phyloP scores from a whole-genome alignment of 495 filamentous ascomycete species.

The Lophiotrema nucula region DNA sequence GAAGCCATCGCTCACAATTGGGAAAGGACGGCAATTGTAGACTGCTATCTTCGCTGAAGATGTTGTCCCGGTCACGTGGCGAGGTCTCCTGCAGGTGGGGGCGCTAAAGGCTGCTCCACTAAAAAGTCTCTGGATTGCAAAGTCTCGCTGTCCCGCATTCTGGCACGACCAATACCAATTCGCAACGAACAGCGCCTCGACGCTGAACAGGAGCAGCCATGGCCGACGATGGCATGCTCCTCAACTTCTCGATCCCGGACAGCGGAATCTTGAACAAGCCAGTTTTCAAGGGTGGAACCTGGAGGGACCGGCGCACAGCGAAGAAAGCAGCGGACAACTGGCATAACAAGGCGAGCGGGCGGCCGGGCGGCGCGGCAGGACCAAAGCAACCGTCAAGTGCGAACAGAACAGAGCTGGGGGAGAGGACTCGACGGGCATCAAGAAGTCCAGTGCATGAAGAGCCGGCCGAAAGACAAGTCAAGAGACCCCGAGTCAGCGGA shows the following conservation, averaged over 20 bases:
- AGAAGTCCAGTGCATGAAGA: constrained; percentile 12
- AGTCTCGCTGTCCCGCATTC: neutral
- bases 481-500: constrained; percentile 33
- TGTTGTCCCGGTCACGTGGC: constrained; percentile 18
- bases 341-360: constrained; percentile 38
- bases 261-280: constrained; percentile 52
- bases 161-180: too few relatives aligned
- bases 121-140: constrained; percentile 3
- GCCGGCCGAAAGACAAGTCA: constrained; percentile 31
- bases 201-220: constrained; percentile 46
- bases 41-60: constrained; percentile 23
- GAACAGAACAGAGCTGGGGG: constrained; percentile 22
- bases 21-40: neutral
- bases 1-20: constrained; percentile 8
- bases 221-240: constrained; percentile 92
- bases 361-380: constrained; percentile 1
- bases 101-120: constrained; percentile 5
- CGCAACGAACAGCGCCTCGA: neutral
- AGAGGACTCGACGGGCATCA: constrained; percentile 13
- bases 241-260: constrained; percentile 82
- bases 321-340: constrained; percentile 65
- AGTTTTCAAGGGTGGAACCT: constrained; percentile 82
- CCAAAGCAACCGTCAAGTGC: constrained; percentile 3
- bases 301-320: constrained; percentile 81
- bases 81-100: neutral